Evolutionary conservation across 1,284 basidiomycete species (phyloP).

Genomic region (Ganoderma sp.): DNA sequence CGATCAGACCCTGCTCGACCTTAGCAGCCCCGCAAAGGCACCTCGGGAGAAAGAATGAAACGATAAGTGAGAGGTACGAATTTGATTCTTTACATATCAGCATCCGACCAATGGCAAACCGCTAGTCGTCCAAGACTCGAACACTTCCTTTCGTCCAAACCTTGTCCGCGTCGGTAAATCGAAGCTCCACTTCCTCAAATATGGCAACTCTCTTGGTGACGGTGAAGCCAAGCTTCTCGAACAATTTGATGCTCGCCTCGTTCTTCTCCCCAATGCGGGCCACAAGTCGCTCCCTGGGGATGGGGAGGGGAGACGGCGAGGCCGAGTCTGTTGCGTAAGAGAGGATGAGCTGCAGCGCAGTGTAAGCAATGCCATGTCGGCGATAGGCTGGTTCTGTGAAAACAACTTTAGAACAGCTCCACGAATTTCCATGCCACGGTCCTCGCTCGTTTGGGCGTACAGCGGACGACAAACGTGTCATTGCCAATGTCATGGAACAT

Average conservation of each 20-base stretch:
- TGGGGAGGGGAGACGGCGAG: constrained; percentile 43
- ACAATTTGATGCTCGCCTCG: constrained; percentile 60
- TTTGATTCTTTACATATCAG: too few relatives aligned
- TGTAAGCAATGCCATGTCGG: constrained; percentile 69
- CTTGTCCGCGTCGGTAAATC: constrained; percentile 33
- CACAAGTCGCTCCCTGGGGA: constrained; percentile 52
- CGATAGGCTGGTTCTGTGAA: constrained; percentile 61
- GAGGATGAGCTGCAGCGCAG: constrained; percentile 71
- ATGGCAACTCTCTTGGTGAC: constrained; percentile 70
- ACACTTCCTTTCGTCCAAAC: constrained; percentile 25
- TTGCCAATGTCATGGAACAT: too few relatives aligned
- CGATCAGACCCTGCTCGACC: background rate
- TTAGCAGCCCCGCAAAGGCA: too few relatives aligned
- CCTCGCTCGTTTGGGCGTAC: background rate
- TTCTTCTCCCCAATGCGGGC: constrained; percentile 63
- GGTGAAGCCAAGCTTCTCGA: constrained; percentile 71
- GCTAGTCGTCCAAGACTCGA: constrained; percentile 8
- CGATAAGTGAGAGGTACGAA: background rate
- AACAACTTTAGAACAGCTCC: background rate
- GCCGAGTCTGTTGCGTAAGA: constrained; percentile 56
- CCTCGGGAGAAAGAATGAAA: too few relatives aligned
- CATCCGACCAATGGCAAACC: background rate
- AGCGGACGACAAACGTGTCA: background rate
- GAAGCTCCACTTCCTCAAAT: constrained; percentile 79
- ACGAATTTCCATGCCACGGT: background rate